These are phyloP conservation scores for Fusarium redolens DNA, from an alignment of 2,329 filamentous ascomycete genomes.

Conservation along the genomic window DNA sequence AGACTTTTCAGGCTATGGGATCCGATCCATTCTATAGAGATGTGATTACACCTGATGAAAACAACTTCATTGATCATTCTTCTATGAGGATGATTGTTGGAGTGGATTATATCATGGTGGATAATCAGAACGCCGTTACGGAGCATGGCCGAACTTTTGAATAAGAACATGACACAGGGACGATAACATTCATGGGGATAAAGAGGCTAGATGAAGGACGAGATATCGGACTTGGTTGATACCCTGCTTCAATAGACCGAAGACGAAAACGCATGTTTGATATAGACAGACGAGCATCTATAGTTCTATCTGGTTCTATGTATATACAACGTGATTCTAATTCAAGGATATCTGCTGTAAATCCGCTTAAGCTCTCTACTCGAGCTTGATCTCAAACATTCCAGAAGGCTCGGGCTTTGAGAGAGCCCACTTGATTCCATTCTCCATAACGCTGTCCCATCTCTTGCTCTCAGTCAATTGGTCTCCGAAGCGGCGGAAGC, in stretches of 20 bases:
- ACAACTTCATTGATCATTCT: constrained; percentile 3
- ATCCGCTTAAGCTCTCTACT: not conserved
- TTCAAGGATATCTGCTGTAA: rapidly evolving
- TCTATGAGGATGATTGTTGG: constrained; percentile 14
- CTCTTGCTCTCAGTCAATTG: constrained; percentile 50
- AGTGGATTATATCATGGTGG: constrained; percentile 10
- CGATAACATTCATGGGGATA: not conserved
- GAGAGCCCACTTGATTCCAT: constrained; percentile 57
- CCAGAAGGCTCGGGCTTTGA: constrained; percentile 48
- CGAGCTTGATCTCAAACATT: constrained; percentile 36
- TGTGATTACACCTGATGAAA: not conserved
- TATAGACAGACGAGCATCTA: not conserved
- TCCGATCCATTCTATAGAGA: not conserved
- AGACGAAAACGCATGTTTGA: rapidly evolving
- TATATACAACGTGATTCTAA: not conserved
- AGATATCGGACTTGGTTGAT: not conserved
- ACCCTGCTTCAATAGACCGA: not conserved
- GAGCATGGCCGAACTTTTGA: not conserved
- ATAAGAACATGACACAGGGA: not conserved
- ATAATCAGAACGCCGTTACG: constrained; percentile 6
- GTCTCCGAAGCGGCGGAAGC: constrained; percentile 56
- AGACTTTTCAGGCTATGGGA: not conserved
- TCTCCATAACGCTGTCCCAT: constrained; percentile 57
- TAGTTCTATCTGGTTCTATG: not conserved
- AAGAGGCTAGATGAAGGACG: not conserved